phyloP scores from a whole-genome alignment of 495 filamentous ascomycete genomes.

The Friedmanniomyces endolithicus region DNA sequence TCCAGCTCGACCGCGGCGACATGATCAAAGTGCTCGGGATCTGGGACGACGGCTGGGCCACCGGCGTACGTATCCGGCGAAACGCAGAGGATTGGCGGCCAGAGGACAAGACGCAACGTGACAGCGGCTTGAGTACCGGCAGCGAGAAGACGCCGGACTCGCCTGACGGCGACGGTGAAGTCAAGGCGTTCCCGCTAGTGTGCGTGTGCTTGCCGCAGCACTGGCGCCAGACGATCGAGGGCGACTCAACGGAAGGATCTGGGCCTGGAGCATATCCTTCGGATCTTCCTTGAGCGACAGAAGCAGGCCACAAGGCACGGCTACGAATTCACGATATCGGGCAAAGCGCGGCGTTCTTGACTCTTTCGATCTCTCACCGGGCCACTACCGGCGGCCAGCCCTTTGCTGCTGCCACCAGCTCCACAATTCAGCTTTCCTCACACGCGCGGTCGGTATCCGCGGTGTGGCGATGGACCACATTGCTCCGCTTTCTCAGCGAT shows the following conservation, averaged over 20 bases:
- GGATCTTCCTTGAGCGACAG: conserved; percentile 7
- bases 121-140: conserved; percentile 84
- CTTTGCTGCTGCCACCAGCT: no score
- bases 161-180: conserved; percentile 62
- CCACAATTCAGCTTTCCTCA: no score
- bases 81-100: conserved; percentile 80
- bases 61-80: conserved; percentile 70
- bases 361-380: no score
- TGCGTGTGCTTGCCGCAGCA: conserved; percentile 96
- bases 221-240: conserved; percentile 95
- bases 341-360: conserved; percentile 9
- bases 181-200: conserved; percentile 89
- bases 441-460: no score
- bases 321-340: neutral
- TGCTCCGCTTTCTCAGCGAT: no score
- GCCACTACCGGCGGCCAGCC: no score
- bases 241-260: conserved; percentile 38
- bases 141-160: conserved; percentile 51
- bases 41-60: conserved; percentile 99
- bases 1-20: conserved; percentile 85
- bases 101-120: conserved; percentile 63
- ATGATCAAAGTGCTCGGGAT: conserved; percentile 98
- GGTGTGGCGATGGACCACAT: no score
- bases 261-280: neutral
- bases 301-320: neutral